Evolutionary conservation across 108 stramenopile genomes (phyloP).

Genomic region (Epithemia pelagica): DNA sequence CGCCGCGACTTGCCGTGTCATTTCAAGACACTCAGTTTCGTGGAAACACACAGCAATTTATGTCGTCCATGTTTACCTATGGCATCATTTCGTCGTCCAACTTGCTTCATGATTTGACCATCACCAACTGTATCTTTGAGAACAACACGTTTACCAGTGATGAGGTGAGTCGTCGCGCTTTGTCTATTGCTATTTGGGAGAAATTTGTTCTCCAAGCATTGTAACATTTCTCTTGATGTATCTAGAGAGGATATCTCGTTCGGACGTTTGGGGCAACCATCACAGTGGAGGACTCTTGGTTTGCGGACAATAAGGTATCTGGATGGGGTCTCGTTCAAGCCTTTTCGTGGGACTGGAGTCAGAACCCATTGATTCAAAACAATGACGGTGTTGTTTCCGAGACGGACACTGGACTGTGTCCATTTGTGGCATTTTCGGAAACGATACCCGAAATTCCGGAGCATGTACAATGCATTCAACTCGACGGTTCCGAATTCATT

Average conservation of each 20-base stretch:
- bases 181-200: too few species aligned
- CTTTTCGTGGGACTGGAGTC: background rate
- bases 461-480: background rate
- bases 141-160: background rate
- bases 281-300: background rate
- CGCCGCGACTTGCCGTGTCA: background rate
- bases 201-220: background rate
- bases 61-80: background rate
- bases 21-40: background rate
- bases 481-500: background rate
- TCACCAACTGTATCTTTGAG: background rate
- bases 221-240: too few species aligned
- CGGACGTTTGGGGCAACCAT: background rate
- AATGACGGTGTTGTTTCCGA: background rate
- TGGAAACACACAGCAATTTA: background rate
- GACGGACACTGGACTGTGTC: background rate
- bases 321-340: background rate
- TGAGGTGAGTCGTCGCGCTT: background rate
- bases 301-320: background rate
- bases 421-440: background rate
- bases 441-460: background rate
- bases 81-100: background rate
- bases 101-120: background rate
- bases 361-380: background rate
- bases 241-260: background rate